Evolutionary conservation across 768 basidiomycete species (phyloP), one percentile per base, ranked within the genome.

Genomic region (Panaeolus papilionaceus): DNA sequence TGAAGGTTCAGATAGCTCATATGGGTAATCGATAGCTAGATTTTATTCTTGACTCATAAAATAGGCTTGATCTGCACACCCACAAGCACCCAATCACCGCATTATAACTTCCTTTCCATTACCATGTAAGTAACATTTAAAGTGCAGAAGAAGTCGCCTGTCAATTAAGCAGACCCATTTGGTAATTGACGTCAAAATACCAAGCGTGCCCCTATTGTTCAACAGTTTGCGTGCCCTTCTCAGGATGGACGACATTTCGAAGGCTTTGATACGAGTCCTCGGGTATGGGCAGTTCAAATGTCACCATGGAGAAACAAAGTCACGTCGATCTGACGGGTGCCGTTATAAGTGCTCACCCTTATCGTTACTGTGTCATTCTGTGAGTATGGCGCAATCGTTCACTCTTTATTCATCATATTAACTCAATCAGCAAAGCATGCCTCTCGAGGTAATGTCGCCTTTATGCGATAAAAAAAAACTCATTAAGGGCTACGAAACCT

Each of bases 341-440:
- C 54, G 28, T 58, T 10, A 37, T 8, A 33, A 58, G 23, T 28
- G 28, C 10, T 28, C 33, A 58, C 26, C 33, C 54, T 58, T 58
- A 58, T 58, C 54, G 26, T 28, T 28, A 28, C 28, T 26, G 9
- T 58, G 33, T 16, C 33, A 58, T 58, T 58, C 26, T 51, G 47
- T 16, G 28, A 28, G 28, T 26, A 75, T 75, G 74, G 74, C 72
- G 74, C 74, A 68, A 75, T 75, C 63, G 37, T 62, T 67, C 45
- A 64, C 61, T 65, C 64, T 62, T 33, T 64, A 64, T 54, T 67
- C 66, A 69, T 71, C 74, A 75, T 75, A 26, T 23, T 42, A 45
- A 37, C 49, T 11, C 69, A 37, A 44, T 61, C 42, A 16, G 4
- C 8, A 14, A 23, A 58, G 28, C 28, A 58, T 16, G n/a, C 4